Percentiles rank a stretch among this genome's conserved stretches.
Conservation (phyloP, 1,284 basidiomycete species). For the Naganishia sp. region DNA sequence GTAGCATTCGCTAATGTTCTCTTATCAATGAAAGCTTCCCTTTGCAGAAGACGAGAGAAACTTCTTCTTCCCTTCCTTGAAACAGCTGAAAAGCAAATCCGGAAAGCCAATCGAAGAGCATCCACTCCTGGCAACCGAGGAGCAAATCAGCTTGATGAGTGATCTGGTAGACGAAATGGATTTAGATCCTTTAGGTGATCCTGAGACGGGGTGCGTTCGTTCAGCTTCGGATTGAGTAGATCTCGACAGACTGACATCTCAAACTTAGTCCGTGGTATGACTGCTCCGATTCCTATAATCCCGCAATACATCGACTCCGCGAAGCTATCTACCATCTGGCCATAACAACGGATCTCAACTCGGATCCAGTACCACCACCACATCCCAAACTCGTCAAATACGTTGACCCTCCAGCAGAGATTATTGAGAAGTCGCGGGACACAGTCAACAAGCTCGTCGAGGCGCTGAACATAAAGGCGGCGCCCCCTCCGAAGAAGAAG, state of each 20-base stretch:
- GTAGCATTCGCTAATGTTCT: background rate
- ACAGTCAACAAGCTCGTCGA: conserved; percentile 65
- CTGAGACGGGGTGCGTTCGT: conserved; percentile 41
- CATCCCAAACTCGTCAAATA: conserved; percentile 82
- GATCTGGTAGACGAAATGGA: conserved; percentile 83
- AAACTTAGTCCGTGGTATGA: conserved; percentile 60
- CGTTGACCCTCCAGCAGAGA: conserved; percentile 71
- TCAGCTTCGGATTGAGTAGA: conserved; percentile 20
- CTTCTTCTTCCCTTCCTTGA: conserved; percentile 81
- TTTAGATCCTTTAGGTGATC: conserved; percentile 72
- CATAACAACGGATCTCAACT: conserved; percentile 69
- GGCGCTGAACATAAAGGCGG: conserved; percentile 67
- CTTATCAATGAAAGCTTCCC: conserved; percentile 65
- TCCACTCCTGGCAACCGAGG: conserved; percentile 76
- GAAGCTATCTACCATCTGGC: conserved; percentile 89
- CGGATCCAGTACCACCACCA: conserved; percentile 75
- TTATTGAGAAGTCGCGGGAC: conserved; percentile 59
- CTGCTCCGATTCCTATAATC: conserved; percentile 83
- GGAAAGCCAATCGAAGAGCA: conserved; percentile 74
- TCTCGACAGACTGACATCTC: background rate
- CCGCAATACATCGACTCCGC: conserved; percentile 84
- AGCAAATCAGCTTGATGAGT: conserved; percentile 79
- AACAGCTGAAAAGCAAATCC: conserved; percentile 70
- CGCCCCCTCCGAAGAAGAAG: conserved; percentile 59
- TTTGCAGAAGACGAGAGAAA: conserved; percentile 90